These are phyloP conservation scores for Exophiala viscosa DNA, from an alignment of 2,329 filamentous ascomycete species.

Conservation along the genomic window DNA sequence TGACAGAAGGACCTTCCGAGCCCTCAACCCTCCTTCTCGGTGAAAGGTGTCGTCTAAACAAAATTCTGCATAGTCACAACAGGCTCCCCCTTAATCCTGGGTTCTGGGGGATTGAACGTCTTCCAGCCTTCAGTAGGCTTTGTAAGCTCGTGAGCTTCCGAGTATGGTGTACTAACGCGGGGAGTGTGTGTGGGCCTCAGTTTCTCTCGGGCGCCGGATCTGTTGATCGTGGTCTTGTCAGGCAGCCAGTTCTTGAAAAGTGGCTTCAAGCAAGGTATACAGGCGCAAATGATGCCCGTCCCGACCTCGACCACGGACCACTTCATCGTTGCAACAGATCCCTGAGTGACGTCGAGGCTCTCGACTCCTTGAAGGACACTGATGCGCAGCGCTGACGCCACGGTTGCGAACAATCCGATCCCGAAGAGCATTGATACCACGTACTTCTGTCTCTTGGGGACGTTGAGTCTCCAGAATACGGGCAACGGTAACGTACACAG, in stretches of 20 bases:
- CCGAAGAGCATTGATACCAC: constrained; percentile 50
- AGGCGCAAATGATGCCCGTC: constrained; percentile 42
- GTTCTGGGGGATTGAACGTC: constrained; percentile 11
- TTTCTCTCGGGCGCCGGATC: constrained; percentile 8
- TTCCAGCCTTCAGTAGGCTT: constrained; percentile 20
- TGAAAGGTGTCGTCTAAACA: constrained; percentile 7
- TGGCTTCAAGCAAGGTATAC: constrained; percentile 42
- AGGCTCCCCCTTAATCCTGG: constrained; percentile 11
- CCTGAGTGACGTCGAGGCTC: constrained; percentile 36
- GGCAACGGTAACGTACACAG: constrained; percentile 52
- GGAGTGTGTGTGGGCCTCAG: constrained; percentile 9
- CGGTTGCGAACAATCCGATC: constrained; percentile 49
- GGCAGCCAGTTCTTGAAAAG: constrained; percentile 43
- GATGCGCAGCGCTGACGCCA: constrained; percentile 48
- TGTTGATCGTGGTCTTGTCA: constrained; percentile 17
- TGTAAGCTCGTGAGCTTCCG: constrained; percentile 22
- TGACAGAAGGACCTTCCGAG: background rate
- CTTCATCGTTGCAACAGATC: constrained; percentile 44
- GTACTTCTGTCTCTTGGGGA: constrained; percentile 48
- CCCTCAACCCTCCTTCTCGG: background rate
- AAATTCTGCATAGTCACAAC: constrained; percentile 21
- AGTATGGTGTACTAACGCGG: constrained; percentile 2
- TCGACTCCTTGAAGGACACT: constrained; percentile 42
- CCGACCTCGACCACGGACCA: constrained; percentile 46
- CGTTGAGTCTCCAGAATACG: constrained; percentile 45